These are phyloP conservation scores for Verticillium nubilum DNA, from an alignment of 2,329 filamentous ascomycete genomes.

Conservation along the genomic window DNA sequence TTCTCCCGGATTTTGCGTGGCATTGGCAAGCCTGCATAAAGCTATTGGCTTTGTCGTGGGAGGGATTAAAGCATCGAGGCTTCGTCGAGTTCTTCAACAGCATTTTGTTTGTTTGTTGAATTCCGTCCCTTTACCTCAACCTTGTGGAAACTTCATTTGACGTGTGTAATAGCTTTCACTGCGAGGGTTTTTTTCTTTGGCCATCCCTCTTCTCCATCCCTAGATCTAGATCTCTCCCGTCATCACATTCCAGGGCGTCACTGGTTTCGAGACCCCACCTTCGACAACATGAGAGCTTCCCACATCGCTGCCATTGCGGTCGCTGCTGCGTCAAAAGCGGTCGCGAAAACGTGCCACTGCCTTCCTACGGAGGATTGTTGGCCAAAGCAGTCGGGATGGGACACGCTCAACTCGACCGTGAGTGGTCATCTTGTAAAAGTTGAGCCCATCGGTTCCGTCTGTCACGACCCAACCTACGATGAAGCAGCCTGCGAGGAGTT, in stretches of 20 bases:
- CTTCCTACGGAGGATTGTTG: not conserved
- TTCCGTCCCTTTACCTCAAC: not conserved
- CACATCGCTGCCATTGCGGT: not conserved
- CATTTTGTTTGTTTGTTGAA: not conserved
- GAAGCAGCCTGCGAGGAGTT: conserved; percentile 31
- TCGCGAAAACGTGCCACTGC: not conserved
- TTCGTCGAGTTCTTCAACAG: not conserved
- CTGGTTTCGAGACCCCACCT: not conserved
- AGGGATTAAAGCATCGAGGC: not conserved
- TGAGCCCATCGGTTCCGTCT: conserved; percentile 37
- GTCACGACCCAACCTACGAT: conserved; percentile 34
- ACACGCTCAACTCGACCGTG: conserved; percentile 36
- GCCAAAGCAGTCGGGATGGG: conserved; percentile 22
- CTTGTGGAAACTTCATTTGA: too few relatives aligned
- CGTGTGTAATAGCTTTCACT: too few relatives aligned
- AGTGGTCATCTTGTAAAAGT: conserved; percentile 36
- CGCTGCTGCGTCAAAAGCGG: not conserved
- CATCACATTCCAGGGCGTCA: not conserved
- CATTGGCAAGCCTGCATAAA: not conserved
- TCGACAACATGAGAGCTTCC: not conserved
- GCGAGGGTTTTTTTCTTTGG: not conserved
- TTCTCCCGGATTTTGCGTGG: not conserved
- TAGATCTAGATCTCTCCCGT: not conserved
- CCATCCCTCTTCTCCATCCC: not conserved
- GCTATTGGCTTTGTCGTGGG: not conserved